Base-by-base conservation (phyloP, 1,139 yeast genomes). In the Candida tropicalis region DNA sequence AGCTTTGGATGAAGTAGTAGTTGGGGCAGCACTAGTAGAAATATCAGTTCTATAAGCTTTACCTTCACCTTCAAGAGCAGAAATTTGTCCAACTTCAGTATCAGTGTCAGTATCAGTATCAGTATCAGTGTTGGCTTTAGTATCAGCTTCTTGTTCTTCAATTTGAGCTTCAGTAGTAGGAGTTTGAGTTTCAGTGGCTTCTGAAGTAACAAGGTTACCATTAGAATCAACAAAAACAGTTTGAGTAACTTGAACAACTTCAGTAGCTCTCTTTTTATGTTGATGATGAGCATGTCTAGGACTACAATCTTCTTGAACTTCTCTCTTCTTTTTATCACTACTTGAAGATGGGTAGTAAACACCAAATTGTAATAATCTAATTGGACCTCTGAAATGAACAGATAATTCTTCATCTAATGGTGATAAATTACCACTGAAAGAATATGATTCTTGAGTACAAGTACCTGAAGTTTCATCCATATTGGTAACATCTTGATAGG, bases 321-420 rank as follows among this genome's bases (percentile, higher is more conserved):
- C 29, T 26, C 57, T 65, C 42, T 68, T 75, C 63, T 63, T 59
- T 56, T 61, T 65, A 44, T 49, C 48, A 31, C 65, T 65, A 38
- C 50, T 52, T 23, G 73, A 47, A 17, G 75, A 63, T 42, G 76
- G 78, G 59, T 68, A 70, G 65, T 83, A 85, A 50, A 74, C 86
- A 40, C 82, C 91, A 62, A 84, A 84, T 57, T 83, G 79, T 50
- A 69, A 68, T 57, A 84, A 71, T 48, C 69, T 69, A 49, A 85
- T 60, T 17, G 95, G 95, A 52, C 95, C 95, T 72, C 95, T 81
- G 64, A 85, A 78, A 62, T 86, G 95, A 26, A 85, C 87, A n/a
- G 90, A 82, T 42, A 86, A 66, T 56, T 82, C 88, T 52, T 79
- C 84, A 51, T 84, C 72, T 44, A 85, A 65, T 12, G 95, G 95